These are phyloP conservation scores for Cercospora sesami DNA, from an alignment of 2,329 filamentous ascomycete genomes.

Conservation along the genomic window DNA sequence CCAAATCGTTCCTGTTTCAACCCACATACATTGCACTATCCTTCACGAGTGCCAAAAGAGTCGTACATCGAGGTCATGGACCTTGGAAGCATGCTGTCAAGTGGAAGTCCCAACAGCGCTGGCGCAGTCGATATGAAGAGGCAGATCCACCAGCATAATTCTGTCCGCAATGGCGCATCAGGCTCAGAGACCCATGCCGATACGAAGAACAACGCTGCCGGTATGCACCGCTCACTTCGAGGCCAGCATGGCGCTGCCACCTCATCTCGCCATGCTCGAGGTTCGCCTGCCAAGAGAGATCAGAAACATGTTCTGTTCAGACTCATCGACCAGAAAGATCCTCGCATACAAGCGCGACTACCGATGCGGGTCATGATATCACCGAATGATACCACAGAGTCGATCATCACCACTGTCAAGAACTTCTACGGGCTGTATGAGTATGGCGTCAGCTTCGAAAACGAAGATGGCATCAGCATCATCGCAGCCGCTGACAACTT, in stretches of 20 bases:
- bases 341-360: slow-evolving; percentile 60
- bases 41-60: slow-evolving; percentile 12
- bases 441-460: slow-evolving; percentile 89
- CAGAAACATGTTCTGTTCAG: slow-evolving; percentile 78
- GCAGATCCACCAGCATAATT: slow-evolving; percentile 40
- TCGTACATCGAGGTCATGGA: slow-evolving; percentile 36
- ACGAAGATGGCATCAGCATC: slow-evolving; percentile 81
- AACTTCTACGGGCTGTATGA: slow-evolving; percentile 98
- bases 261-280: slow-evolving; percentile 30
- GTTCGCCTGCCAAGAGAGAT: slow-evolving; percentile 41
- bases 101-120: slow-evolving; percentile 26
- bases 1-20: slow-evolving; percentile 17
- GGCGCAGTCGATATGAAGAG: slow-evolving; percentile 31
- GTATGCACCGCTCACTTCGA: slow-evolving; percentile 28
- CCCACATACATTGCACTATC: slow-evolving; percentile 19
- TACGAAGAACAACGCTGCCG: slow-evolving; percentile 14
- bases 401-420: slow-evolving; percentile 96
- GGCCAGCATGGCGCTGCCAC: slow-evolving; percentile 27
- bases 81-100: slow-evolving; percentile 40
- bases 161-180: slow-evolving; percentile 35
- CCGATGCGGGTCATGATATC: slow-evolving; percentile 90
- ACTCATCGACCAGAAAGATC: slow-evolving; percentile 54
- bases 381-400: slow-evolving; percentile 93
- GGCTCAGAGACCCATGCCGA: slow-evolving; percentile 23
- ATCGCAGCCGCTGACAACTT: slow-evolving; percentile 98